phyloP scores from a whole-genome alignment of 306 rosid species.

The Trifolium pratense region DNA sequence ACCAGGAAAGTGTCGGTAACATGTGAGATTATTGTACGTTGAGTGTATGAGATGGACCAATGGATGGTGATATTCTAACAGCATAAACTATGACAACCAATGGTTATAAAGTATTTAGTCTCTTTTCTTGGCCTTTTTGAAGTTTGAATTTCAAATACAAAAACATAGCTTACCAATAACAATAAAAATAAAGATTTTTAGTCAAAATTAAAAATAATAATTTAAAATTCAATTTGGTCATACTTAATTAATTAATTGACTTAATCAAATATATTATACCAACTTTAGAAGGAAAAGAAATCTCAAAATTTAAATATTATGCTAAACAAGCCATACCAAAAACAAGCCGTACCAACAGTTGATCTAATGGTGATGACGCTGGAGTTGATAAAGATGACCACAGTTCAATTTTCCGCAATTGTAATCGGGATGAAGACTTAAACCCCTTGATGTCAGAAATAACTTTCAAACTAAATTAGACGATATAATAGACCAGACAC shows the following conservation, averaged over 20 bases:
- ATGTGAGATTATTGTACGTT: slow-evolving; percentile 45
- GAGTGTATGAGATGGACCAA: slow-evolving; percentile 49
- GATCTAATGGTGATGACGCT: no score
- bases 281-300: neutral
- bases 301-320: neutral
- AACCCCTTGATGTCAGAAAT: no score
- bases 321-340: neutral
- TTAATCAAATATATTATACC: neutral
- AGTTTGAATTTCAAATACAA: neutral
- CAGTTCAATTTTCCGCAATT: no score
- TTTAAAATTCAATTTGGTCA: neutral
- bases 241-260: neutral
- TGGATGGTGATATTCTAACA: slow-evolving; percentile 59
- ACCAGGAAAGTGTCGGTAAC: slow-evolving; percentile 55
- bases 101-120: neutral
- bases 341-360: no score
- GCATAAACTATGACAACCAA: slow-evolving; percentile 42
- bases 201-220: no score
- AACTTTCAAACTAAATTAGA: no score
- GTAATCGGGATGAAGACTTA: no score
- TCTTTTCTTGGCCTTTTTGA: neutral
- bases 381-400: no score
- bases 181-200: no score
- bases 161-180: no score
- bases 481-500: no score